Evolutionary conservation across 1,284 basidiomycete species (phyloP).

Genomic region (Pseudozyma flocculosa): DNA sequence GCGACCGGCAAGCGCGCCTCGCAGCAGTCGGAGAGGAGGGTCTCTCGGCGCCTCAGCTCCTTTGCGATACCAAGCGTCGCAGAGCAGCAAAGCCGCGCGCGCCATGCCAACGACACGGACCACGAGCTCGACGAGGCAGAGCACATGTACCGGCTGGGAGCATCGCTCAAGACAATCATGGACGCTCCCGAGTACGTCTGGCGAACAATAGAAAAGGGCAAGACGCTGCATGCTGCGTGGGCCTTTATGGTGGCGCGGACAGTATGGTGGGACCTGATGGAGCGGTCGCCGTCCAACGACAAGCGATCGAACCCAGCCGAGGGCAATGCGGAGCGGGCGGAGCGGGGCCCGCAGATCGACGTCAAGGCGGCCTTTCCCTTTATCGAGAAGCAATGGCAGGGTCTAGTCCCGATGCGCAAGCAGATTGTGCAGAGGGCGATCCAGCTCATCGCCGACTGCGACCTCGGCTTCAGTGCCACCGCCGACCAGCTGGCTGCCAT

Average conservation of each 20-base stretch:
- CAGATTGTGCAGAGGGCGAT: slow-evolving; percentile 33
- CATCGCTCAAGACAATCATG: slow-evolving; percentile 38
- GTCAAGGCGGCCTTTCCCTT: slow-evolving; percentile 37
- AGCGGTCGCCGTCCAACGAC: slow-evolving; percentile 1
- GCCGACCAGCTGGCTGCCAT: slow-evolving; percentile 31
- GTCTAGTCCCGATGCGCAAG: slow-evolving; percentile 41
- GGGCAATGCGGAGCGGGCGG: slow-evolving; percentile 15
- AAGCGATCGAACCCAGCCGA: slow-evolving; percentile 4
- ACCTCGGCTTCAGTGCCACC: slow-evolving; percentile 22
- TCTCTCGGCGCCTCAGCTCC: not conserved
- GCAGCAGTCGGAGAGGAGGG: not conserved
- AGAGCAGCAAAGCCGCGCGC: no score
- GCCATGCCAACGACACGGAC: no score
- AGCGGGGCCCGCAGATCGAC: not conserved
- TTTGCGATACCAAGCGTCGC: not conserved
- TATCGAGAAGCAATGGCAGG: slow-evolving; percentile 41
- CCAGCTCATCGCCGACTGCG: slow-evolving; percentile 19
- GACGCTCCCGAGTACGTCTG: slow-evolving; percentile 44
- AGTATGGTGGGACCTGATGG: slow-evolving; percentile 29
- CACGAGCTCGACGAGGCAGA: slow-evolving; percentile 15
- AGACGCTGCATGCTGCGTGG: slow-evolving; percentile 39
- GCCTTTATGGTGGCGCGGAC: slow-evolving; percentile 33
- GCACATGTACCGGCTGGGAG: slow-evolving; percentile 30
- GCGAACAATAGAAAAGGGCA: slow-evolving; percentile 43
- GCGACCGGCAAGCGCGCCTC: not conserved